Evolutionary conservation across 352 stramenopile species (phyloP), one percentile per base, ranked within the genome.

Genomic region (Globisporangium okanoganense): DNA sequence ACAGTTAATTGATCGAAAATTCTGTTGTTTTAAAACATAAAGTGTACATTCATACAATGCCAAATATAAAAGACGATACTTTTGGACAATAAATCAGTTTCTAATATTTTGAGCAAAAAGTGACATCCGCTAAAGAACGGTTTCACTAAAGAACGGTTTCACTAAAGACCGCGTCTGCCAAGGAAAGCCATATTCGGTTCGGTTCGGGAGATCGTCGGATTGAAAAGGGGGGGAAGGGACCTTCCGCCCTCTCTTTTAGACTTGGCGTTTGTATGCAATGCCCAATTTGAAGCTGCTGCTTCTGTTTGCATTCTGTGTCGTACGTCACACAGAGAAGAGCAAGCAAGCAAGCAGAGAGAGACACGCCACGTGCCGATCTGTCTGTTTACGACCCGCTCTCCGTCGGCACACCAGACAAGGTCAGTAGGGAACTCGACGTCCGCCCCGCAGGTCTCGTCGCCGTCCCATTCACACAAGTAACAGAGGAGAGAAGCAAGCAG

Each of bases 381-480:
- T 40, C 24, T 52, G n/a, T 50, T 51, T 59, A 51, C 53, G 53
- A 50, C 27, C 13, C 24, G n/a, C 22, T n/a, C 44, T 31, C 0
- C 6, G 1, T n/a, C 1, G 14, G 27, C 18, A 16, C 35, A 45
- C 10, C 33, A 31, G 16, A 29, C 14, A 13, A 14, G 43, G 24
- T 56, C 58, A 64, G 51, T 64, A 35, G 58, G 41, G 58, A 64
- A 64, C 27, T 52, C 48, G 49, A 35, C 49, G 58, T 58, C 58
- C 58, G 40, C 49, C 58, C 22, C 50, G 20, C 40, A 58, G 27
- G 31, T 55, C 56, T 25, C 38, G 38, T 44, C 38, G 14, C 38
- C 13, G 3, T 4, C 14, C 38, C 29, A 33, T n/a, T n/a, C n/a
- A n/a, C n/a, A n/a, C n/a, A n/a, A n/a, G 1, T 18, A 18, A 41